These are phyloP conservation scores for Diplodia seriata DNA, from an alignment of 2,329 filamentous ascomycete genomes.

Conservation along the genomic window DNA sequence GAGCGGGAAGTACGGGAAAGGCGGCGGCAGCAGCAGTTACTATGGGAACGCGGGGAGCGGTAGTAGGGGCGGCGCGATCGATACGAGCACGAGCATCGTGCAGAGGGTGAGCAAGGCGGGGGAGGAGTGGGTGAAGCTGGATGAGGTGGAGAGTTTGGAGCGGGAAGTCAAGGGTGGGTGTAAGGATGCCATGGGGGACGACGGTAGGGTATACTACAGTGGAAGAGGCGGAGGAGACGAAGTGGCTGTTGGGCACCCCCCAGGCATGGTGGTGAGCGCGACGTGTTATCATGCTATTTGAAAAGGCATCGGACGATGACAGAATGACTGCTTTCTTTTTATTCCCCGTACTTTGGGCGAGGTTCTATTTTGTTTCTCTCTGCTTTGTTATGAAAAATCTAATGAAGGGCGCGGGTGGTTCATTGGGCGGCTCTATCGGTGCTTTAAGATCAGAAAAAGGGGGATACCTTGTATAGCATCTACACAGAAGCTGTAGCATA, in stretches of 20 bases:
- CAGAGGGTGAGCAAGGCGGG: constrained; percentile 27
- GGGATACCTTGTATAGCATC: neutral
- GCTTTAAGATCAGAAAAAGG: neutral
- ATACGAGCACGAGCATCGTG: constrained; percentile 26
- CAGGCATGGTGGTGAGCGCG: constrained; percentile 1
- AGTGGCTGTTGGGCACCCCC: neutral
- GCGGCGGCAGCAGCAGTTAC: neutral
- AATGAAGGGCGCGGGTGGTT: neutral
- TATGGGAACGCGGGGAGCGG: neutral
- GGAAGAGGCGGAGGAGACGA: neutral
- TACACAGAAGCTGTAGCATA: neutral
- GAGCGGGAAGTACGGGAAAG: neutral
- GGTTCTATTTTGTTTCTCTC: neutral
- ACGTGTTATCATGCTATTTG: constrained; percentile 3
- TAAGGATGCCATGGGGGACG: neutral
- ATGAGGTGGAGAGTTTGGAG: constrained; percentile 22
- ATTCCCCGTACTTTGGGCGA: neutral
- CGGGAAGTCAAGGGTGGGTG: neutral
- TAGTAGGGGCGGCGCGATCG: constrained; percentile 12
- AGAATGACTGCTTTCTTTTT: neutral
- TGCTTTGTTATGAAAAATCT: neutral
- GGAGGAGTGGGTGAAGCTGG: constrained; percentile 16
- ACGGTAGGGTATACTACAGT: neutral
- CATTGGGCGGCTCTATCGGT: neutral
- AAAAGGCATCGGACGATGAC: neutral